Base-by-base conservation (phyloP, 306 rosid genomes). In the Citrullus colocynthis region DNA sequence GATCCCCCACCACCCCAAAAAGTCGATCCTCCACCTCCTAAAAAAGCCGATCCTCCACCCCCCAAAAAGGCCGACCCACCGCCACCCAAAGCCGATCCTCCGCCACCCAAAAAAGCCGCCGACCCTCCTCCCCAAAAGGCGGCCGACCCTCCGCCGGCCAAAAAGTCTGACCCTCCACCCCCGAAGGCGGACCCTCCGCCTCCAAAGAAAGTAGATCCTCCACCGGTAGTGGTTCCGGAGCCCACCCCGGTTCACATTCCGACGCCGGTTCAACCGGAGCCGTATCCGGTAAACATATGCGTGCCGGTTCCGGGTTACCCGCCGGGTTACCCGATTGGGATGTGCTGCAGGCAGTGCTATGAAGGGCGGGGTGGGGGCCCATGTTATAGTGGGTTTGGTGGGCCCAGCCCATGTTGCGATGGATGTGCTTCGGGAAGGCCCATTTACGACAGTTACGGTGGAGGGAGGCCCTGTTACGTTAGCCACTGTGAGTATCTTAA, bases 381-480 rank as follows among this genome's bases (percentile, higher is more conserved):
- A 5, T 77, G 78, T 37, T 58, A 15, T 20, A 73, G 78, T 6
- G 74, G 79, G 37, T 54, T 60, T 36, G 79, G 85, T 24, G 57
- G 81, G 82, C 88, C 90, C 2, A 60, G 48, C 32, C 30, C 41
- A 8, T 76, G 73, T 59, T 83, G 81, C 18, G 85, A 69, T 0
- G 88, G 89, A n/a, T 71, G 76, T 1, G 81, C 78, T 45, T 81
- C 82, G 21, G 88, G 60, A 6, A 85, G 87, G 82, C 90, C 91
- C 5, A 83, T 88, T 48, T 90, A 83, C 6, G 91, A 90, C 39
- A 90, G 92, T 36, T 87, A 85, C 41, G 87, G 89, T n/a, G 90
- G 89, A 4, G 81, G 85, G 12, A 71, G 90, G 21, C 56, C 81
- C 5, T 87, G 54, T 65, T 79, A 83, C 0, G 78, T 10, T 12